Base-by-base conservation (phyloP, 2,329 filamentous ascomycete genomes). In the Metarhizium humberi region DNA sequence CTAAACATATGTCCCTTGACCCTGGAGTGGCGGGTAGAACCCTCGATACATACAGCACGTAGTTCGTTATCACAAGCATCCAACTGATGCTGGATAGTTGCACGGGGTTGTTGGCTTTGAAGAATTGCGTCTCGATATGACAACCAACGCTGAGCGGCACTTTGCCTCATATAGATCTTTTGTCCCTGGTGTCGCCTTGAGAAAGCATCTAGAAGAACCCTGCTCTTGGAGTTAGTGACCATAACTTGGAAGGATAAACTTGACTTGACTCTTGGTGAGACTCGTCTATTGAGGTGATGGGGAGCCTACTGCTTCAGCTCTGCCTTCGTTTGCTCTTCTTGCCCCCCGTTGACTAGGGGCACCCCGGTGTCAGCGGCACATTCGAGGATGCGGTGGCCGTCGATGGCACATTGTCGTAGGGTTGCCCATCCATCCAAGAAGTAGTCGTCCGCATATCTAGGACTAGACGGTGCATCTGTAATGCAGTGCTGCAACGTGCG, bases 311-410 rank as follows among this genome's bases (percentile, higher is more conserved):
- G 82, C 67, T 78, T 80, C 58, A 86, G 68, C 67, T 85, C 81
- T 18, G 81, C 81, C 65, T 83, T 85, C 32, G 67, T 68, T 66
- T 86, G 82, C 66, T 86, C 82, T 25, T 78, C 75, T 54, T 78
- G 75, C 11, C 79, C 79, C 54, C 80, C 81, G 50, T 66, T 67
- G 50, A 76, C 68, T 48, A 72, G 69, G 4, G 82, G 81, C 13
- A 85, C 81, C 53, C 73, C 75, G 16, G 81, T 81, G 66, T 86
- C 83, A 45, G 82, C 82, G 25, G 80, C 81, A 62, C 79, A 82
- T 64, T 85, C 81, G 58, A 86, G 75, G 60, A 86, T 85, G 68
- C 84, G 76, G 64, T 84, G 81, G 6, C 82, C 82, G 62, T 86
- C 83, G 46, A 83, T 64, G 52, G 76, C 73, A 69, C 82, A 85